phyloP scores from a whole-genome alignment of 345 rosid species.

The Populus euphratica region DNA sequence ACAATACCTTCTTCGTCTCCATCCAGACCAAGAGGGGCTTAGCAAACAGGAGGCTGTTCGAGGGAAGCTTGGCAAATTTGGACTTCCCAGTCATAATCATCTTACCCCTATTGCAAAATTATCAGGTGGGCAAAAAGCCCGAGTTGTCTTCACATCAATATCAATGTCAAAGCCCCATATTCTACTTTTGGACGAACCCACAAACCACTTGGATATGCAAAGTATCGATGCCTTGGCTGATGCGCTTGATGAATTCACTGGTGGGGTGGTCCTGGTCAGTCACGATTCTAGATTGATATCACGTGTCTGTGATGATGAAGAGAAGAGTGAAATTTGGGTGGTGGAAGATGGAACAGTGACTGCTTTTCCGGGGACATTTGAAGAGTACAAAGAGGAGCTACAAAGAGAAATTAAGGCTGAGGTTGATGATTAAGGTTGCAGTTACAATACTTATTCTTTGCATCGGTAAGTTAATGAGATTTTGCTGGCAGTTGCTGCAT shows the following conservation, averaged over 20 bases:
- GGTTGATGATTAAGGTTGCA: slow-evolving; percentile 6
- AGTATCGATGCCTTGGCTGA: slow-evolving; percentile 92
- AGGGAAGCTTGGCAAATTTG: slow-evolving; percentile 92
- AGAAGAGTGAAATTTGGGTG: slow-evolving; percentile 84
- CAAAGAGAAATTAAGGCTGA: background rate
- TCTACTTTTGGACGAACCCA: slow-evolving; percentile 82
- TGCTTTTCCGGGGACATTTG: background rate
- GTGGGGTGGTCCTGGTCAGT: slow-evolving; percentile 90
- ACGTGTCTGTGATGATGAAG: slow-evolving; percentile 82
- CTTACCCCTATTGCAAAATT: slow-evolving; percentile 78
- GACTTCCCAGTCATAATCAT: slow-evolving; percentile 88
- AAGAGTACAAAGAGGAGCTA: slow-evolving; percentile 3
- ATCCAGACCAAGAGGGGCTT: slow-evolving; percentile 92
- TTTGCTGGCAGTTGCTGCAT: background rate
- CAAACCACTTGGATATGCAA: slow-evolving; percentile 96
- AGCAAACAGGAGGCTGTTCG: slow-evolving; percentile 97
- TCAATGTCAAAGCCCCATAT: slow-evolving; percentile 95
- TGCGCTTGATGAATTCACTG: slow-evolving; percentile 84
- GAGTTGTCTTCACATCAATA: slow-evolving; percentile 91
- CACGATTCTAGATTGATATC: slow-evolving; percentile 93
- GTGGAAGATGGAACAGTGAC: slow-evolving; percentile 77
- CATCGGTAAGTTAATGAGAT: background rate
- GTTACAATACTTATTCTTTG: background rate
- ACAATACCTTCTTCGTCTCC: slow-evolving; percentile 88
- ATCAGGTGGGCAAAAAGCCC: slow-evolving; percentile 89